phyloP scores from a whole-genome alignment of 495 filamentous ascomycete species.

The Annulohypoxylon bovei region DNA sequence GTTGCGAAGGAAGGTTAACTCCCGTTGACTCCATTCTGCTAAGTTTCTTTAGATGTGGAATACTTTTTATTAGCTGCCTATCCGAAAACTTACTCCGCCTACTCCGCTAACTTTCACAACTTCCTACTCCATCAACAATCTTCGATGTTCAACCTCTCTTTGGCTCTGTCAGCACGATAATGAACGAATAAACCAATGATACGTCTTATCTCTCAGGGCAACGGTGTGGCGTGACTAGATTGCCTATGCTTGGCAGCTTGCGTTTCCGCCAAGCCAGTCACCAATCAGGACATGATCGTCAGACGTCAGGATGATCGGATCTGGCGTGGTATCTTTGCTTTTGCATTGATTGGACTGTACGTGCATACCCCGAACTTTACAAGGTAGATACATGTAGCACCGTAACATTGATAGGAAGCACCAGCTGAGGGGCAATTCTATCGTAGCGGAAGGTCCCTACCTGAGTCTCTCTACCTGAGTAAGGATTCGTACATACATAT shows the following conservation, averaged over 20 bases:
- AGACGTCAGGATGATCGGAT: conserved; percentile 18
- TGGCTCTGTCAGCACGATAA: conserved; percentile 30
- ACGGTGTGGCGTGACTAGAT: conserved; percentile 30
- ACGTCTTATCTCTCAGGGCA: neutral
- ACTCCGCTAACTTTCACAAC: neutral
- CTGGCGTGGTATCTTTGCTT: conserved; percentile 16
- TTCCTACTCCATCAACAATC: conserved; percentile 29
- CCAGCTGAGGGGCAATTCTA: conserved; percentile 25
- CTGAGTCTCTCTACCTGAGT: neutral
- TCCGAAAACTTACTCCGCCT: neutral
- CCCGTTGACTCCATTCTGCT: neutral
- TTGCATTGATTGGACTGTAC: neutral
- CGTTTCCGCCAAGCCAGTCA: conserved; percentile 18
- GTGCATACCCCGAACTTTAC: neutral
- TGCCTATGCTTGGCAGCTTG: conserved; percentile 22
- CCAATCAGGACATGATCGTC: conserved; percentile 34
- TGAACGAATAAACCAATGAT: conserved; percentile 27
- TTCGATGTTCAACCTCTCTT: neutral
- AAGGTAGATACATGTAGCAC: conserved; percentile 8
- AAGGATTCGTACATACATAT: conserved; percentile 23
- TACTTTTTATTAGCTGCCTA: neutral
- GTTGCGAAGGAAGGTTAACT: neutral
- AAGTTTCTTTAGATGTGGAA: neutral
- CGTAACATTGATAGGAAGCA: conserved; percentile 7
- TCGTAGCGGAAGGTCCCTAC: neutral